A percentile compares a stretch with the other conserved stretches of the same genome.
Evolutionary conservation across 805 yeast species (phyloP).

Genomic region (Kuraishia capsulata): DNA sequence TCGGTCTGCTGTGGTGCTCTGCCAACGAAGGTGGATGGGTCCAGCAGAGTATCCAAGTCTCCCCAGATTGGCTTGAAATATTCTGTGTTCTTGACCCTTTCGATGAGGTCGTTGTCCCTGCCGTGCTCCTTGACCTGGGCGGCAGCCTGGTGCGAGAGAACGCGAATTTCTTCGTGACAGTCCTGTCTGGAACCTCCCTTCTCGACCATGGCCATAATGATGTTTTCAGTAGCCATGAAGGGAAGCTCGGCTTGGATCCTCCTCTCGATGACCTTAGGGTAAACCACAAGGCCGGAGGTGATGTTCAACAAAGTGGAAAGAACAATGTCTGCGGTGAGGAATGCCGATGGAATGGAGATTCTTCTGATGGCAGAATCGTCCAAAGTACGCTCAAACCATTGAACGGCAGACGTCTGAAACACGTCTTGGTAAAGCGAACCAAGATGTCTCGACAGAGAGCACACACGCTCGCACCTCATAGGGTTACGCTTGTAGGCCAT

Average conservation of each 20-base stretch:
- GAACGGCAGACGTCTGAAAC: constrained; percentile 93
- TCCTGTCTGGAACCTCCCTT: constrained; percentile 97
- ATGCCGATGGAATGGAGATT: constrained; percentile 93
- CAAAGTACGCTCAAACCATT: constrained; percentile 98
- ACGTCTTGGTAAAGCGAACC: constrained; percentile 90
- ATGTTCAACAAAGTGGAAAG: constrained; percentile 85
- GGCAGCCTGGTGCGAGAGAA: constrained; percentile 93
- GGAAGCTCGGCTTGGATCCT: constrained; percentile 92
- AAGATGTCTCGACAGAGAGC: constrained; percentile 95
- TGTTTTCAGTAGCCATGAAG: constrained; percentile 98
- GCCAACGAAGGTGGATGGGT: constrained; percentile 93
- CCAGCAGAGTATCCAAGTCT: constrained; percentile 72
- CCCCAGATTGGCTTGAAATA: constrained; percentile 87
- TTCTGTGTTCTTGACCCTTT: constrained; percentile 66
- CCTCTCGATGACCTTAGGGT: constrained; percentile 97
- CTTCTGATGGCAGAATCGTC: constrained; percentile 98
- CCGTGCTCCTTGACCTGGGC: constrained; percentile 97
- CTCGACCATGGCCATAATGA: constrained; percentile 99
- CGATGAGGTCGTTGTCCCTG: constrained; percentile 95
- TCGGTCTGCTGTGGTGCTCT: constrained; percentile 98
- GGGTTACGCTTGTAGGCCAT: constrained; percentile 99
- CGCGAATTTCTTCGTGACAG: constrained; percentile 96
- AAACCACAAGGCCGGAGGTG: constrained; percentile 91
- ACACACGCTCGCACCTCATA: constrained; percentile 98
- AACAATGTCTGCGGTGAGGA: constrained; percentile 90